Evolutionary conservation across 441 rosid species (phyloP), one percentile per base, ranked within the genome.

Genomic region (Metrosideros polymorpha): DNA sequence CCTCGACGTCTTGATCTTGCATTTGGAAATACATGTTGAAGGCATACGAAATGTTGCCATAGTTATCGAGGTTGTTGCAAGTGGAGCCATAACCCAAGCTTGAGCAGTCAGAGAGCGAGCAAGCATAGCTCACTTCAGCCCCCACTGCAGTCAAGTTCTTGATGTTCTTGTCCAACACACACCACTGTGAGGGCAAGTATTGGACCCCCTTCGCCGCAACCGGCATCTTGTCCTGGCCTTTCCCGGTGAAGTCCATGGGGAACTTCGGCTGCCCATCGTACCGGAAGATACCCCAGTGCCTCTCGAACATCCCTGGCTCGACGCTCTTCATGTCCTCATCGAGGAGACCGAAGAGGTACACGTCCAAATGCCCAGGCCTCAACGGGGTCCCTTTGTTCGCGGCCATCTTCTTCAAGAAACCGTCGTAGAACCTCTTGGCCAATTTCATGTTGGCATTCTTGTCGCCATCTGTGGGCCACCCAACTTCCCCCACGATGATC

Each of bases 391-490:
- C 99, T 47, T 88, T 83, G 29, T 92, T 91, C 3, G 52, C 52
- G 1, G 89, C 95, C 82, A 96, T 82, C 71, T 90, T 93, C 77
- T 93, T 95, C 50, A 98, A 83, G 29, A 95, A 90, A 24, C 98
- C 98, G 14, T 92, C 93, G 84, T 95, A 96, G 85, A 95, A 96
- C 82, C 90, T 95, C 55, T 92, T 53, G 2, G 98, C 99, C 42
- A 82, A 50, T 10, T 83, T 85, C 6, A 15, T 12, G 3, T 84
- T 91, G 0, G 94, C 98, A 22, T 82, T 79, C 12, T 56, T 51
- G 82, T 90, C 75, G 43, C 97, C 98, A 6, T 96, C 96, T 3
- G 99, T 96, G 0, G 99, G 99, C 98, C 99, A 98, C 7, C 99
- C 99, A 4, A 95, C 94, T 93, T 98, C 99, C 3, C 99, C 99